A percentile compares a stretch with the other conserved stretches of the same genome.
These are phyloP conservation scores for Comarum palustre DNA, from an alignment of 306 rosid species.

Conservation along the genomic window DNA sequence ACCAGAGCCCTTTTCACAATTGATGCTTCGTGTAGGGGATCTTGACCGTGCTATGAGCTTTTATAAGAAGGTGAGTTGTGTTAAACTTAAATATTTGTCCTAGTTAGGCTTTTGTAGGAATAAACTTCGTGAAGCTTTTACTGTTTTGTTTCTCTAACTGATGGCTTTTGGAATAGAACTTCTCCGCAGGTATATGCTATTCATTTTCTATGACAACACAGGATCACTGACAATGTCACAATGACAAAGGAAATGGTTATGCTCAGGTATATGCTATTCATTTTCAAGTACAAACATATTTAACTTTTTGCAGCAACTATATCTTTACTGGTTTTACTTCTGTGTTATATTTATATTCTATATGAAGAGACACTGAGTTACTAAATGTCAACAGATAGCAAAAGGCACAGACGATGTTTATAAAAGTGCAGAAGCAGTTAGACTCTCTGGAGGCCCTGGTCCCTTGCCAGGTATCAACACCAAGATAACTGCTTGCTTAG, in stretches of 20 bases:
- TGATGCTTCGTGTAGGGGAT: conserved; percentile 80
- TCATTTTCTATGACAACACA: too few relatives aligned
- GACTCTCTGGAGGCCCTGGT: conserved; percentile 74
- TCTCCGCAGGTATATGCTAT: conserved; percentile 52
- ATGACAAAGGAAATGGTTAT: conserved; percentile 72
- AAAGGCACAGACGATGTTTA: conserved; percentile 77
- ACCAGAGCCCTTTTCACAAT: conserved; percentile 74
- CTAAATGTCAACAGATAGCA: conserved; percentile 46
- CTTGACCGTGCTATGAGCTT: conserved; percentile 67
- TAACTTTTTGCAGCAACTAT: neutral
- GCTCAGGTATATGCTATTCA: conserved; percentile 54
- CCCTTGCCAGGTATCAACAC: conserved; percentile 65
- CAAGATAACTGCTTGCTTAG: conserved; percentile 67
- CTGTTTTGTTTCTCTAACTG: conserved; percentile 12
- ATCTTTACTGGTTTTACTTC: neutral
- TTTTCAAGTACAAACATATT: conserved; percentile 2
- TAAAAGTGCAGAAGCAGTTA: conserved; percentile 67
- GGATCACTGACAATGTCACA: too few relatives aligned
- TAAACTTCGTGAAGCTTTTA: neutral
- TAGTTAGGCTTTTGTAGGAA: neutral
- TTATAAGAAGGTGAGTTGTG: conserved; percentile 55
- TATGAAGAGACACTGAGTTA: conserved; percentile 4
- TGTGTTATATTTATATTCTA: neutral
- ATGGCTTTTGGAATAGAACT: conserved; percentile 79
- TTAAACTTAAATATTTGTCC: neutral